Percentiles rank a stretch among this genome's conserved stretches.
These are phyloP conservation scores for Blastobotrys parvus DNA, from an alignment of 805 yeast species.

Conservation along the genomic window DNA sequence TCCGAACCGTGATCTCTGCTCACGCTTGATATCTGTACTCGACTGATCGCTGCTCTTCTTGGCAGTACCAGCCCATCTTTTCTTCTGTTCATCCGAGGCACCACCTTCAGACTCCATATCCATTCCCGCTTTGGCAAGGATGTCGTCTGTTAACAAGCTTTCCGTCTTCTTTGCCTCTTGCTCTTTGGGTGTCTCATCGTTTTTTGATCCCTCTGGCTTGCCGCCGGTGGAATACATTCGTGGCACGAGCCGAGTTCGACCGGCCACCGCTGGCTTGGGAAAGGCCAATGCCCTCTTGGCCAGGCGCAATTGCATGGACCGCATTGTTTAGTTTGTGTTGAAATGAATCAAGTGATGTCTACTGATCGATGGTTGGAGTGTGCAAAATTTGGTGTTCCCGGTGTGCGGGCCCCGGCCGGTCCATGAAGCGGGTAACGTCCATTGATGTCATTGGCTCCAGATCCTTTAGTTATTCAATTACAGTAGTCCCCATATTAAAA, in stretches of 20 bases:
- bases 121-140: slow-evolving; percentile 77
- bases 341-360: no score
- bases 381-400: no score
- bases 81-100: slow-evolving; percentile 25
- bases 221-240: neutral
- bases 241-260: no score
- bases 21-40: slow-evolving; percentile 50
- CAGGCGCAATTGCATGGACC: neutral
- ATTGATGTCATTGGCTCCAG: no score
- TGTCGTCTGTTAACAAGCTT: slow-evolving; percentile 69
- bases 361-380: no score
- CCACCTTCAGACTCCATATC: slow-evolving; percentile 32
- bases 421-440: no score
- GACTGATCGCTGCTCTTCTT: slow-evolving; percentile 30
- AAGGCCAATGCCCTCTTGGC: neutral
- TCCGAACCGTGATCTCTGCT: slow-evolving; percentile 66
- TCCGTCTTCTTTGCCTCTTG: slow-evolving; percentile 24
- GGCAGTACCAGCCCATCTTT: slow-evolving; percentile 45
- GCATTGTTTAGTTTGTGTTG: no score
- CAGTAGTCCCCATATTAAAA: no score
- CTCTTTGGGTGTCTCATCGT: neutral
- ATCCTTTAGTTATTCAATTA: no score
- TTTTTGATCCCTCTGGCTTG: neutral
- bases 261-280: neutral
- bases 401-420: no score